Conservation (phyloP, 2,329 filamentous ascomycete species). For the Fusarium beomiforme region DNA sequence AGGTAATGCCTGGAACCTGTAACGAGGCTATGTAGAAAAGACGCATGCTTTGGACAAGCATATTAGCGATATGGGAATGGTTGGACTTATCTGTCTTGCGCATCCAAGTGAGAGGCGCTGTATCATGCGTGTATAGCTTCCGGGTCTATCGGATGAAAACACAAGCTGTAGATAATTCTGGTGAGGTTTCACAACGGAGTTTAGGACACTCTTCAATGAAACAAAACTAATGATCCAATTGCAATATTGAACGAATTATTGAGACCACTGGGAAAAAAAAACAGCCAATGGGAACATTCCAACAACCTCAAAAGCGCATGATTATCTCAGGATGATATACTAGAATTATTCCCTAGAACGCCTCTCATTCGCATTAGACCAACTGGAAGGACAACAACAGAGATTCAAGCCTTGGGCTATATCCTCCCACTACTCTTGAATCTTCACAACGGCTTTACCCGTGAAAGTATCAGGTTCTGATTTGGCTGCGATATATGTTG, state of each 20-base stretch:
- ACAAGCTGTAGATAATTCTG: constrained; percentile 7
- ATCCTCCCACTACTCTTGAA: background rate
- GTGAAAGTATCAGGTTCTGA: constrained; percentile 1
- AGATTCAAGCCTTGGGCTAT: background rate
- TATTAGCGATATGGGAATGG: constrained; percentile 15
- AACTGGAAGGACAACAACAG: background rate
- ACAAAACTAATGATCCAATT: constrained; percentile 12
- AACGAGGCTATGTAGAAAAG: constrained; percentile 13
- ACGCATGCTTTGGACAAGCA: constrained; percentile 2
- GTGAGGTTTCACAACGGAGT: background rate
- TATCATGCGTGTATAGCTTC: background rate
- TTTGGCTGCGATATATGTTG: constrained; percentile 14
- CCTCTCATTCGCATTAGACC: background rate
- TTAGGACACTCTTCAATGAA: constrained; percentile 8
- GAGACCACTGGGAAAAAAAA: background rate
- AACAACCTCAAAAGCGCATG: background rate
- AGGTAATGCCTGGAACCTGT: constrained; percentile 54
- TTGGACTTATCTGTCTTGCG: background rate
- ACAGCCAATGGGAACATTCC: background rate
- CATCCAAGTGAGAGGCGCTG: background rate
- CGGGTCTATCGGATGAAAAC: background rate
- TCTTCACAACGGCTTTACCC: constrained; percentile 21
- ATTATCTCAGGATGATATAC: background rate
- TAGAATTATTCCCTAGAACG: background rate
- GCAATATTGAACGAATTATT: background rate